These are phyloP conservation scores for Collybia sordida DNA, from an alignment of 768 basidiomycete species.

Conservation along the genomic window DNA sequence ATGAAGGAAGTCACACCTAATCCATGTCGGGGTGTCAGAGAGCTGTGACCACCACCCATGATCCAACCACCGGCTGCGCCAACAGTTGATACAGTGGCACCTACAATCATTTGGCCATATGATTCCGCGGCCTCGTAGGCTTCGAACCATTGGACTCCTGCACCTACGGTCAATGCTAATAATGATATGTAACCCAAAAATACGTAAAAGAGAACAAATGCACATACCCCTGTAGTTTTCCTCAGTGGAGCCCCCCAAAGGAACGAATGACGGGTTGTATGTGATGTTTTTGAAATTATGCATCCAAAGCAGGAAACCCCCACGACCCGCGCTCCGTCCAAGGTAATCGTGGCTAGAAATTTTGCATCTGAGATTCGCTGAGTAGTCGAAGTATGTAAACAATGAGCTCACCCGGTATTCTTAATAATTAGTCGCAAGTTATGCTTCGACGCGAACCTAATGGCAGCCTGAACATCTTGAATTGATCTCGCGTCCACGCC, in stretches of 20 bases:
- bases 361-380: conserved; percentile 2
- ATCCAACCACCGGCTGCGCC: conserved; percentile 50
- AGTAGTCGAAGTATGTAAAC: too few species aligned
- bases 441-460: conserved; percentile 34
- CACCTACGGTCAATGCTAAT: conserved; percentile 29
- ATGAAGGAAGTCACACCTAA: conserved; percentile 27
- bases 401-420: conserved; percentile 18
- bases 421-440: conserved; percentile 39
- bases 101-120: conserved; percentile 40
- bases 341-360: conserved; percentile 38
- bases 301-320: conserved; percentile 39
- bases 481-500: conserved; percentile 39
- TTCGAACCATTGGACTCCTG: conserved; percentile 46
- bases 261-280: conserved; percentile 24
- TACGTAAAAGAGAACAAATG: background rate
- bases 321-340: conserved; percentile 39
- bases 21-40: conserved; percentile 35
- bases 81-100: conserved; percentile 37
- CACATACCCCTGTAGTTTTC: conserved; percentile 16
- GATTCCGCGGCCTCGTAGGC: conserved; percentile 36
- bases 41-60: conserved; percentile 45
- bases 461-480: conserved; percentile 38
- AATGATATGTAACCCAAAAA: background rate
- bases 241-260: conserved; percentile 26
- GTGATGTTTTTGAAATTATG: conserved; percentile 31